Base-by-base conservation (phyloP, 2,329 filamentous ascomycete genomes). In the Talaromyces atroroseus region DNA sequence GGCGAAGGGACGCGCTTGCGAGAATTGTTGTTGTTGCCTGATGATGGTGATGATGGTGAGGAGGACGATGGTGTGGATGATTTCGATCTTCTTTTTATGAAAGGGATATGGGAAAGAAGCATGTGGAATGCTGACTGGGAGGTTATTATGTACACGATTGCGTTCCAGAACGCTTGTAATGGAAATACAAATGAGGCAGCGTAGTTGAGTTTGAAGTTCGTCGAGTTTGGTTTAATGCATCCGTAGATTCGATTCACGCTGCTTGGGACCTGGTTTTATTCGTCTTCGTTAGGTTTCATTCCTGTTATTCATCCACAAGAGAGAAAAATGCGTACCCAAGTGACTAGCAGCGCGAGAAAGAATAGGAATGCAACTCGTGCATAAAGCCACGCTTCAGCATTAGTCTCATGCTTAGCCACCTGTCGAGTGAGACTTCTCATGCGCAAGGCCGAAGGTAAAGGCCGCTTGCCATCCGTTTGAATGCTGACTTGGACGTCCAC, bases 101-200 rank as follows among this genome's bases (percentile, higher is more conserved):
- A 42, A 8, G 40, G 40, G 40, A 42, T n/a, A 18, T 42, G 8
- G 1, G 40, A 11, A n/a, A 48, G 14, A 5, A 61, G 48, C 6
- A 49, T 34, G 21, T 51, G 48, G 44, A 50, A 59, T n/a, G 59
- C 59, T 2, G 50, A 32, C 38, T 59, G 59, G 2, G 85, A 88
- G 0, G 85, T 89, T n/a, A 81, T 77, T 14, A 83, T 74, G 71
- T 92, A 92, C 62, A 92, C 88, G 58, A 87, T 68, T 7, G 83
- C 80, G 68, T 92, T 92, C 88, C 88, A 92, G 64, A 90, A 87
- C 0, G 88, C 89, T 68, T 92, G 88, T 0, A 90, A 78, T 0
- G 89, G 88, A 4, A 92, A 77, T 1, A 91, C 88, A 34, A 88
- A 78, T 0, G 87, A 83, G 29, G 85, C 84, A 63, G 84, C 81